Evolutionary conservation across 2,329 filamentous ascomycete species (phyloP).

Genomic region (Fusarium verrucosum): DNA sequence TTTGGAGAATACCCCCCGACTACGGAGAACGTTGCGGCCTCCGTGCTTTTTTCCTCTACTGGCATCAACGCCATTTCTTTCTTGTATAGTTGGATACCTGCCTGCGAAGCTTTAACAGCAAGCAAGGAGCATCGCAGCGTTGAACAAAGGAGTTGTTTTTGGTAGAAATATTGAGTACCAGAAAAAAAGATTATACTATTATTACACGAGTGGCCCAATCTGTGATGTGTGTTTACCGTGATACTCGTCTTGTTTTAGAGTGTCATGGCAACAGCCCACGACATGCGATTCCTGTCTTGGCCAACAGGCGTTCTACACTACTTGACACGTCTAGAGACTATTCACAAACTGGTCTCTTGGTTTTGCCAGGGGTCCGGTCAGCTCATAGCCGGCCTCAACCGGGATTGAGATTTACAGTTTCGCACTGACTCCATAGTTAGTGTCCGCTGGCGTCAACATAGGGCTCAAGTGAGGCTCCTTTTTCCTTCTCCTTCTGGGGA

Average conservation of each 20-base stretch:
- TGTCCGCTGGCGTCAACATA: background rate
- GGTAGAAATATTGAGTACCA: slow-evolving; percentile 31
- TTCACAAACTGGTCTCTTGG: background rate
- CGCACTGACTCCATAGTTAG: background rate
- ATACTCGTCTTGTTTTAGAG: background rate
- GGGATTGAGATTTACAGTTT: background rate
- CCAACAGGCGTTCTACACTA: background rate
- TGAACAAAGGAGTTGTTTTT: slow-evolving; percentile 28
- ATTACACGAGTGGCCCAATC: background rate
- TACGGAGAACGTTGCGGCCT: slow-evolving; percentile 31
- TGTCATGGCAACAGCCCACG: slow-evolving; percentile 14
- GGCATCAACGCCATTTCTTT: slow-evolving; percentile 39
- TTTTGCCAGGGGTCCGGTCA: slow-evolving; percentile 7
- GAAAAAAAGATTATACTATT: slow-evolving; percentile 26
- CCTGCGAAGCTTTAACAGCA: slow-evolving; percentile 37
- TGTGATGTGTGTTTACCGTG: background rate
- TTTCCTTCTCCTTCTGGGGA: slow-evolving; percentile 33
- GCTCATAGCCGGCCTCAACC: slow-evolving; percentile 35
- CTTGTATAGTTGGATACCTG: slow-evolving; percentile 31
- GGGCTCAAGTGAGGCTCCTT: slow-evolving; percentile 16
- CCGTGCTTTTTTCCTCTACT: slow-evolving; percentile 29
- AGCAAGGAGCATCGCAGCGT: slow-evolving; percentile 41
- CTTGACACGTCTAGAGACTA: background rate
- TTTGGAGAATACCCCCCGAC: slow-evolving; percentile 29
- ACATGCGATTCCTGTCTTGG: background rate